Evolutionary conservation across 2,329 filamentous ascomycete species (phyloP), one percentile per base, ranked within the genome.

Genomic region (Aspergillus proliferans): DNA sequence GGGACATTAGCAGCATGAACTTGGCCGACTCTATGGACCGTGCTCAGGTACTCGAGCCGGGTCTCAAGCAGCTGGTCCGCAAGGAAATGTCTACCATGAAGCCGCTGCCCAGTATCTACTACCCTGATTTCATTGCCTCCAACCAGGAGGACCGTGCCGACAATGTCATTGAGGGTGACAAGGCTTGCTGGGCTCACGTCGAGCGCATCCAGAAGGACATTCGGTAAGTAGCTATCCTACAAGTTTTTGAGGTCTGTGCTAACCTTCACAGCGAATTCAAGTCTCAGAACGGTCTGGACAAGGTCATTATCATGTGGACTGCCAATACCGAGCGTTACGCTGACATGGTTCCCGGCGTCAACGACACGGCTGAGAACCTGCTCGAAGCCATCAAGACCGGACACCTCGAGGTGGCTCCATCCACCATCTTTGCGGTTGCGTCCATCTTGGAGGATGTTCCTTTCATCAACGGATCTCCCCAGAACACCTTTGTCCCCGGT

Each of bases 401-500:
- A 41, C 90, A 98, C 68, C 81, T 85, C 54, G 93, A 98, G 68
- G 82, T 98, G n/a, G 82, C 93, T 14, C 93, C 93, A 26, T 97
- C 93, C 19, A 97, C 92, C 45, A 82, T 98, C 62, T 98, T 98
- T 64, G 90, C 93, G 9, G 88, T 98, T 47, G 92, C 93, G 46
- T 93, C 83, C 66, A 95, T 97, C 63, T 81, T 96, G 39, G 93
- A 98, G 69, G 79, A 83, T 30, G 81, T 84, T 10, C 92, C 93
- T 3, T 98, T 98, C 79, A 96, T 98, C 84, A 98, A 98, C 73
- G 93, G 93, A 51, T 98, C 93, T 55, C 93, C 93, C 30, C 93
- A 98, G 74, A 98, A 98, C 80, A 98, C 93, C 40, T 97, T 98
- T 64, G 92, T 98, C 18, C 92, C 92, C 7, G 93, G 93, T 64